A percentile compares a stretch with the other conserved stretches of the same genome.
These are phyloP conservation scores for Lasiodiplodia hormozganensis DNA, from an alignment of 2,329 filamentous ascomycete genomes.

Conservation along the genomic window DNA sequence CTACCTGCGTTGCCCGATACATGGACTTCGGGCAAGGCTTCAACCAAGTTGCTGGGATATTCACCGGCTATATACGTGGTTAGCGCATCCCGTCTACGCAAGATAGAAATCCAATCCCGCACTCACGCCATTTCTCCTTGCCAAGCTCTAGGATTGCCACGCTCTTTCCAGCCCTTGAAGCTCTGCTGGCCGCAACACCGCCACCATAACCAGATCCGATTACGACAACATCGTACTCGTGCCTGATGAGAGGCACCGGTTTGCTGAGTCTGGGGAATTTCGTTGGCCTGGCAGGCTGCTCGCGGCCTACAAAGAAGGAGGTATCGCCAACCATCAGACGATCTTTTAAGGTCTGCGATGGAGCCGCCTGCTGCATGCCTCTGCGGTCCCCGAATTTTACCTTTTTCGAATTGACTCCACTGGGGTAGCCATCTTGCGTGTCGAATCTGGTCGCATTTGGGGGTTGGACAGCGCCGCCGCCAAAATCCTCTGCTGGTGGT, in stretches of 20 bases:
- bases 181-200: slow-evolving; percentile 68
- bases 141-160: slow-evolving; percentile 74
- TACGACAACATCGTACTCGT: slow-evolving; percentile 69
- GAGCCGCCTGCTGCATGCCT: too few species aligned
- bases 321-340: too few species aligned
- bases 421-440: too few species aligned
- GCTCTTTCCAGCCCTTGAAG: slow-evolving; percentile 65
- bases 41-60: slow-evolving; percentile 60
- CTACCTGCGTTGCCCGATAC: slow-evolving; percentile 62
- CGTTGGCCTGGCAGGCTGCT: not conserved
- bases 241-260: slow-evolving; percentile 63
- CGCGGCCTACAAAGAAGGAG: too few species aligned
- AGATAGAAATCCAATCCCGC: not conserved
- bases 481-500: too few species aligned
- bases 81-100: too few species aligned
- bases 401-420: too few species aligned
- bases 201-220: slow-evolving; percentile 75
- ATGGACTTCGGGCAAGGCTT: slow-evolving; percentile 61
- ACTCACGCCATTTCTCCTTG: slow-evolving; percentile 65
- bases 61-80: slow-evolving; percentile 56
- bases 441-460: too few species aligned
- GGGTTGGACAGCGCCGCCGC: too few species aligned
- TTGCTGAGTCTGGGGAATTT: slow-evolving; percentile 38
- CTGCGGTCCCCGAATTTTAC: too few species aligned
- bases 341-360: not conserved